Evolutionary conservation across 768 basidiomycete genomes (phyloP), one percentile per base, ranked within the genome.

Genomic region (Kwoniella bestiolae): DNA sequence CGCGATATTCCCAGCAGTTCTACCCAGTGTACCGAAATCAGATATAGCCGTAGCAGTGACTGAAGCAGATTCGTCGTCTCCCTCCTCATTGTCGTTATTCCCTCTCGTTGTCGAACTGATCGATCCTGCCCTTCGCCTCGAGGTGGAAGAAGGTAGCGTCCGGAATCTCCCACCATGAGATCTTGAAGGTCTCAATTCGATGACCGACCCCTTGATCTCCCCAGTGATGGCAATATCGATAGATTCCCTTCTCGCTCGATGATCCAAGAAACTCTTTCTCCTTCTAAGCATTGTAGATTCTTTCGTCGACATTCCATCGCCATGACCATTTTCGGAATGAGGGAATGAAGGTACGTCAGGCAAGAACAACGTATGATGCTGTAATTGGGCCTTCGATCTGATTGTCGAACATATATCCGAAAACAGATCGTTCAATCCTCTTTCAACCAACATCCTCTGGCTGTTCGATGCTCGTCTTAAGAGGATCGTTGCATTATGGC

Each of bases 361-460:
- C 9, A 74, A 57, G 63, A 79, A 79, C 11, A 77, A 65, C 5
- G 64, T 50, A 32, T 72, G 74, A 11, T 69, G 62, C 12, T 69
- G 68, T 12, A 77, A 23, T 60, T 75, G 73, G 38, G 77, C 73
- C 60, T 74, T 73, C 51, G 85, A 85, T 46, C 94, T 86, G 16
- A 89, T 90, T 2, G 86, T 84, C 28, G 89, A 80, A 68, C 90
- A 90, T 25, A 84, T 83, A 65, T 89, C 87, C 11, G 92, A 93
- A 71, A 90, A 87, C 63, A 96, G 87, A 74, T 95, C 94, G 50
- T 86, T 84, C 18, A 97, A 82, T 11, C 87, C 88, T 47, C 89
- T 86, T 72, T 95, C 93, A 31, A 81, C 76, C 16, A 69, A 52
- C 29, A 75, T 55, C 1, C 79, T 72, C 44, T 77, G 73, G 9